phyloP scores from a whole-genome alignment of 306 rosid genomes.

The Potentilla sterilis region DNA sequence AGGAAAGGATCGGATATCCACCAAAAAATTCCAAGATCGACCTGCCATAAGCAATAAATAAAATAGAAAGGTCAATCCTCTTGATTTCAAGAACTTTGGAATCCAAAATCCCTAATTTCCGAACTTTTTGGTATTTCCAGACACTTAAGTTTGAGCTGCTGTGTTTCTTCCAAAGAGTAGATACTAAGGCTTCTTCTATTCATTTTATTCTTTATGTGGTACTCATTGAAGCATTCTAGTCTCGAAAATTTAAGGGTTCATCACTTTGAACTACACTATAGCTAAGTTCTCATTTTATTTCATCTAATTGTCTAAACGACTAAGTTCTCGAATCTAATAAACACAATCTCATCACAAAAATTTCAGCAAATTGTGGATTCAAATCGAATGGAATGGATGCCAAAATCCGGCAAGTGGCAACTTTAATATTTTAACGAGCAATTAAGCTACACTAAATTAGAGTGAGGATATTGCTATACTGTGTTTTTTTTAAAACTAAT shows the following conservation, averaged over 20 bases:
- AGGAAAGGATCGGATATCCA: neutral
- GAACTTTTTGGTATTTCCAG: constrained; percentile 11
- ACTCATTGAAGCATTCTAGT: neutral
- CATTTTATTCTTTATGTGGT: neutral
- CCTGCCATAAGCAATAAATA: neutral
- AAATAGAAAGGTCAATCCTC: constrained; percentile 18
- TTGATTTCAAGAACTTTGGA: constrained; percentile 28
- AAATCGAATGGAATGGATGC: neutral
- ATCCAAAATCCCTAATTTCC: constrained; percentile 17
- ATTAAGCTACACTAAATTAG: neutral
- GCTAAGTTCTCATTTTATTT: too few relatives aligned
- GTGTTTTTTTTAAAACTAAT: too few relatives aligned
- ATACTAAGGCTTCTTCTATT: neutral
- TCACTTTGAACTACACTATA: neutral
- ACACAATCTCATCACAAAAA: neutral
- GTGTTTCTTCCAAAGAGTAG: constrained; percentile 11
- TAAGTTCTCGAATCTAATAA: too few relatives aligned
- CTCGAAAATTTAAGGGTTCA: neutral
- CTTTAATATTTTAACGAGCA: neutral
- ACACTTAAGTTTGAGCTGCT: constrained; percentile 20
- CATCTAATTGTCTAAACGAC: too few relatives aligned
- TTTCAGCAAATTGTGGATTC: neutral
- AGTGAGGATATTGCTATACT: neutral
- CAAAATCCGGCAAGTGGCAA: too few relatives aligned
- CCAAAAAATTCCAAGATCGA: neutral